Evolutionary conservation across 2,329 filamentous ascomycete species (phyloP), one percentile per base, ranked within the genome.

Genomic region (Ophiostoma quercus): DNA sequence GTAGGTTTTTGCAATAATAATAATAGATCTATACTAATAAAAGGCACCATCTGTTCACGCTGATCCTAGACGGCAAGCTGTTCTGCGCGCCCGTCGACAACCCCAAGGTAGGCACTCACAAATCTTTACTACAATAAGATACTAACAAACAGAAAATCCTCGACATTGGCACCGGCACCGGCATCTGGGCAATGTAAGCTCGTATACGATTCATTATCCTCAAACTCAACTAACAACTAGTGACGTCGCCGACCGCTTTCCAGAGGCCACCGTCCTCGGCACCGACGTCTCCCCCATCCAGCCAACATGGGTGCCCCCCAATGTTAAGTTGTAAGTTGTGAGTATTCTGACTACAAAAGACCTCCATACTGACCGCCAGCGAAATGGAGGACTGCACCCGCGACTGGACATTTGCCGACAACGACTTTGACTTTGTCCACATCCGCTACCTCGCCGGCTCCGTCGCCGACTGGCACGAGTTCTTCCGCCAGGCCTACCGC

Each of bases 381-480:
- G 74, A 88, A 71, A 84, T 90, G 8, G 88, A 90, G 74, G 87
- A 90, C 74, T 84, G 85, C 66, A 85, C 85, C 71, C 80, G 75
- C 7, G 78, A 79, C 0, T 82, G 80, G 80, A 87, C 79, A 77
- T 86, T 79, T 75, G 22, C 71, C 72, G 83, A 71, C 72, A 80
- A 72, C 70, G 71, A 72, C 25, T 85, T 87, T 74, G 87, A 89
- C 77, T 87, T 83, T 74, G 83, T 89, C 70, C 87, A 88, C 75
- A 83, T 83, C 5, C 82, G 84, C 67, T 79, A 84, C 72, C 78
- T 88, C 73, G 77, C 81, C 2, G 86, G 86, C 60, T 81, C 81
- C 71, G 81, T 87, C 71, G 76, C 79, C 5, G 85, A 86, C 72
- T 87, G 85, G 75, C 79, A 80, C 54, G 79, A 80, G 41, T 74